phyloP scores from a whole-genome alignment of 192 early-diverging fungal species.

The Mortierella hygrophila region DNA sequence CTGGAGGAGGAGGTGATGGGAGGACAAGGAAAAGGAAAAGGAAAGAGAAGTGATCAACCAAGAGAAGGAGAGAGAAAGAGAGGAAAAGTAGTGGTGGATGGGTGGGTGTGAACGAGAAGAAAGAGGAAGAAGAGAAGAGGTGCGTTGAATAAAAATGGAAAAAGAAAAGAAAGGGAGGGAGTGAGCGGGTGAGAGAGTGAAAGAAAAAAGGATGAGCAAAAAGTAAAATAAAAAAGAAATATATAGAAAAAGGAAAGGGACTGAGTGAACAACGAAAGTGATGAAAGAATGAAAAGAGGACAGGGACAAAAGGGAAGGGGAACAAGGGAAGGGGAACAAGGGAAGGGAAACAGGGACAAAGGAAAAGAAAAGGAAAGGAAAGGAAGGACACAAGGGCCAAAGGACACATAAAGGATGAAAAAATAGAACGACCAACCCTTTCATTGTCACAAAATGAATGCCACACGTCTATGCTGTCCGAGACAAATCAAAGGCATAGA shows the following conservation, averaged over 20 bases:
- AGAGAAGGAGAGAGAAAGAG: no score
- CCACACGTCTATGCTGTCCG: no score
- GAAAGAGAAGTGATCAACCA: neutral
- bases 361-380: no score
- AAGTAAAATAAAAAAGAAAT: neutral
- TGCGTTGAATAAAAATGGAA: neutral
- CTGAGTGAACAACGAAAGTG: neutral
- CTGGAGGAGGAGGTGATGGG: neutral
- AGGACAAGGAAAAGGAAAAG: neutral
- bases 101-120: neutral
- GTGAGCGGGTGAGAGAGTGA: neutral
- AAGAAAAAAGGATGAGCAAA: conserved; percentile 1
- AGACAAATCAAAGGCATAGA: no score
- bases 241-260: neutral
- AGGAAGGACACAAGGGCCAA: no score
- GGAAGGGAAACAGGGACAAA: neutral
- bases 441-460: no score
- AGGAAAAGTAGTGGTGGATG: neutral
- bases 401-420: no score
- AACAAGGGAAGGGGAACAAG: no score
- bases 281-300: neutral
- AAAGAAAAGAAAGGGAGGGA: neutral
- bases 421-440: no score
- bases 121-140: neutral
- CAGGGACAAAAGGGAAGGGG: neutral